phyloP scores from a whole-genome alignment of 148 eudicot genomes.

The Spergularia bocconei region DNA sequence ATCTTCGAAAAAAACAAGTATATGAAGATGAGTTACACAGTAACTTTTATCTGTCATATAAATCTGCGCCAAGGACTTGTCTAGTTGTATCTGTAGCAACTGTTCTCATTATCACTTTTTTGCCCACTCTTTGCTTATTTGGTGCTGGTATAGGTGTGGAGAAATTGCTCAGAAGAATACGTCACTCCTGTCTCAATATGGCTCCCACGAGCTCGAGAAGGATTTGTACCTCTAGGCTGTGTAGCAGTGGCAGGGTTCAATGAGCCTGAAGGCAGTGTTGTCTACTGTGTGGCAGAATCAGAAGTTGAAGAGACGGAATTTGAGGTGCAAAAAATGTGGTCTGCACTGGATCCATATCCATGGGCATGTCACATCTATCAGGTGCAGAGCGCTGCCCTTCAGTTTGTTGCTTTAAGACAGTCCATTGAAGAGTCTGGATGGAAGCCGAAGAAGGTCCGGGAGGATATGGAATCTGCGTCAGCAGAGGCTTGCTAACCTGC shows the following conservation, averaged over 20 bases:
- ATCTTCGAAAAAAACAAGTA: background rate
- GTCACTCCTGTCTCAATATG: conserved; percentile 71
- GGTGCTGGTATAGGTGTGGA: conserved; percentile 69
- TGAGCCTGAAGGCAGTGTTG: conserved; percentile 60
- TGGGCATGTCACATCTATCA: conserved; percentile 96
- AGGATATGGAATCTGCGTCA: conserved; percentile 27
- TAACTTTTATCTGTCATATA: too few species aligned
- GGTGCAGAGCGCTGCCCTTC: conserved; percentile 79
- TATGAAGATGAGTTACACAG: too few species aligned
- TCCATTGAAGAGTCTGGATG: conserved; percentile 64
- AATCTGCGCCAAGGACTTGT: too few species aligned
- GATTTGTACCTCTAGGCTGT: conserved; percentile 78
- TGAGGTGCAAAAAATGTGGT: conserved; percentile 82
- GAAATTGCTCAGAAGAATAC: conserved; percentile 88
- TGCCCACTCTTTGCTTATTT: background rate
- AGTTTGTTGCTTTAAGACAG: conserved; percentile 74
- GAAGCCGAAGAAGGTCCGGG: conserved; percentile 66
- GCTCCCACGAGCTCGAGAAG: conserved; percentile 92
- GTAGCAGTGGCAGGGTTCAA: conserved; percentile 57
- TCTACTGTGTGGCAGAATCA: conserved; percentile 76
- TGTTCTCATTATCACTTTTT: background rate
- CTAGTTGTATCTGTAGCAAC: background rate
- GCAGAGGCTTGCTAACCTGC: conserved; percentile 25
- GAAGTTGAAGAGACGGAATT: conserved; percentile 62
- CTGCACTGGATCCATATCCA: conserved; percentile 78